phyloP scores from a whole-genome alignment of 331 rosid genomes.

The Pyrus hybrid region DNA sequence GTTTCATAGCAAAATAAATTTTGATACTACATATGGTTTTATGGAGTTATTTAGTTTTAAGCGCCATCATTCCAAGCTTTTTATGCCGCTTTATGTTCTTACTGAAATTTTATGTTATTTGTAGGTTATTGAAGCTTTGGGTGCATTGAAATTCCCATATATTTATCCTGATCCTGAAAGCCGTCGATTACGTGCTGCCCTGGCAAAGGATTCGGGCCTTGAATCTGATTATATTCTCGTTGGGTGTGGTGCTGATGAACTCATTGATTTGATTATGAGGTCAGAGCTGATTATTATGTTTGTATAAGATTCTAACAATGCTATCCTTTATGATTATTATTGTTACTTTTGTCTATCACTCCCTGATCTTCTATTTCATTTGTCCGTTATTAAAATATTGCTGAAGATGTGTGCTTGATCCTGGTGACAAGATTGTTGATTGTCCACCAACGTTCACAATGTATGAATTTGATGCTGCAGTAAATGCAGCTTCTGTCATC shows the following conservation, averaged over 20 bases:
- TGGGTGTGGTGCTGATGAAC: slow-evolving; percentile 98
- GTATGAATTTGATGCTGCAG: slow-evolving; percentile 98
- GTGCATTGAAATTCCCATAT: slow-evolving; percentile 70
- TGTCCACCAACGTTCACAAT: slow-evolving; percentile 97
- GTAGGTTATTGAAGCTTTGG: slow-evolving; percentile 83
- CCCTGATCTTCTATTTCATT: slow-evolving; percentile 11
- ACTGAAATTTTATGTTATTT: slow-evolving; percentile 25
- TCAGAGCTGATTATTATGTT: slow-evolving; percentile 12
- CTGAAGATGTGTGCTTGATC: slow-evolving; percentile 86
- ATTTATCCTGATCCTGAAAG: slow-evolving; percentile 96
- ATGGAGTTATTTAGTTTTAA: not conserved
- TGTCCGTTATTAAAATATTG: slow-evolving; percentile 8
- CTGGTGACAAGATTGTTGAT: slow-evolving; percentile 92
- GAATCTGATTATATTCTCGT: slow-evolving; percentile 76
- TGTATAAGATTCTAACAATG: slow-evolving; percentile 4
- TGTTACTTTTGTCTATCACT: not conserved
- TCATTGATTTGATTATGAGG: slow-evolving; percentile 97
- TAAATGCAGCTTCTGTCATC: slow-evolving; percentile 73
- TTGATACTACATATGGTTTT: not conserved
- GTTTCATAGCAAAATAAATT: not conserved
- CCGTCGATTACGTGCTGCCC: slow-evolving; percentile 81
- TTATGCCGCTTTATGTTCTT: slow-evolving; percentile 2
- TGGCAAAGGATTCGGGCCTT: slow-evolving; percentile 87
- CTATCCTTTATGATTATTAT: not conserved
- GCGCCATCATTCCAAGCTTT: not conserved